phyloP scores from a whole-genome alignment of 768 basidiomycete species.

The Tephrocybe sp. region DNA sequence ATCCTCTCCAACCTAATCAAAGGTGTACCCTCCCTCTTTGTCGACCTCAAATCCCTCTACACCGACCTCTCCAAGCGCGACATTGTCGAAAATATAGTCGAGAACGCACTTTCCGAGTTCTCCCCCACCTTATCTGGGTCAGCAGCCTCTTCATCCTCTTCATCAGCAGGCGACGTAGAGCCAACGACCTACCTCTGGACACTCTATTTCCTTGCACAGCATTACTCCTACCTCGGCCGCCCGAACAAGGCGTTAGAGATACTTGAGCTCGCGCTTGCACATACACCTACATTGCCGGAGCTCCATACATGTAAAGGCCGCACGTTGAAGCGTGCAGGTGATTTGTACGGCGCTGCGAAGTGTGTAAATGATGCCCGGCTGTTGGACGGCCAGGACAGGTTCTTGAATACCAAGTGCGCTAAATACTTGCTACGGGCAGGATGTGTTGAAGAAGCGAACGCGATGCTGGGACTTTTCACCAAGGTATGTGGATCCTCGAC shows the following conservation, averaged over 20 bases:
- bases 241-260: constrained; percentile 55
- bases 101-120: constrained; percentile 42
- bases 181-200: constrained; percentile 93
- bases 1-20: constrained; percentile 69
- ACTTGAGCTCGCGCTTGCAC: constrained; percentile 65
- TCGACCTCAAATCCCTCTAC: constrained; percentile 89
- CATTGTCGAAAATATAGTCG: constrained; percentile 68
- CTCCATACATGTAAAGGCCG: constrained; percentile 80
- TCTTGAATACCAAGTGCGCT: constrained; percentile 89
- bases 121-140: constrained; percentile 20
- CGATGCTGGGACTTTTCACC: constrained; percentile 84
- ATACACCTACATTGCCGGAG: constrained; percentile 95
- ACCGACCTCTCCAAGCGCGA: constrained; percentile 59
- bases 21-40: constrained; percentile 92
- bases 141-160: constrained; percentile 19
- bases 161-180: constrained; percentile 32
- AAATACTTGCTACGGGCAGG: constrained; percentile 90
- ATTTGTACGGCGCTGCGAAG: constrained; percentile 70
- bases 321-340: constrained; percentile 84
- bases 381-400: constrained; percentile 93
- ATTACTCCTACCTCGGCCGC: constrained; percentile 67
- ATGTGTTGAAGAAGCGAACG: constrained; percentile 70
- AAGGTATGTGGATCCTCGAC: constrained; percentile 53
- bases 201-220: constrained; percentile 92
- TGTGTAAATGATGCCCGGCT: constrained; percentile 79